These are phyloP conservation scores for Nicotiana attenuata DNA, from an alignment of 257 asterid species.

Conservation along the genomic window DNA sequence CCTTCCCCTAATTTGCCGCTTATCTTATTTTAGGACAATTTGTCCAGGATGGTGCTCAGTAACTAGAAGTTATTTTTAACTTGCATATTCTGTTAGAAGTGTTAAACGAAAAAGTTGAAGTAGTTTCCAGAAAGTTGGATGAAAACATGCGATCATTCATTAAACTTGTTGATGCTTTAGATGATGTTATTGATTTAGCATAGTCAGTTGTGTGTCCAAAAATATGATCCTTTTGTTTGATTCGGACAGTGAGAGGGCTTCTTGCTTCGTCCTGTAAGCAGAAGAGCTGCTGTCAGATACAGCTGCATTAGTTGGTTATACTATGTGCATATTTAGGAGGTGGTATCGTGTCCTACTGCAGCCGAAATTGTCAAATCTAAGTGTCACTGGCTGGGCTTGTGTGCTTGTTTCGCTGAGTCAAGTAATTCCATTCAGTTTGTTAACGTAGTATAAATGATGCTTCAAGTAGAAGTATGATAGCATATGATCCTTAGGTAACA, in stretches of 20 bases:
- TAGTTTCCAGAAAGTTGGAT: neutral
- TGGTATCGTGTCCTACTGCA: neutral
- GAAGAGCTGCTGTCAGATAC: neutral
- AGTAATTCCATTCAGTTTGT: neutral
- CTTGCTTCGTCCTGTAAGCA: neutral
- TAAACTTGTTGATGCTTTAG: neutral
- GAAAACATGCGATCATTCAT: neutral
- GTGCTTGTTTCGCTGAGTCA: neutral
- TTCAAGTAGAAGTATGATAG: neutral
- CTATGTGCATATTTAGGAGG: neutral
- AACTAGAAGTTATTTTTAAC: neutral
- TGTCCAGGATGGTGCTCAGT: neutral
- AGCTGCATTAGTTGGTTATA: neutral
- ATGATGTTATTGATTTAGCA: neutral
- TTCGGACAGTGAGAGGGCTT: neutral
- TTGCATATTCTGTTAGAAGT: neutral
- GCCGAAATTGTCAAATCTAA: neutral
- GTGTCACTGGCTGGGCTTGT: neutral
- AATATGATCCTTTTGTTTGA: neutral
- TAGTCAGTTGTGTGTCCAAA: neutral
- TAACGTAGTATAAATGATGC: neutral
- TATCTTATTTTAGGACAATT: neutral
- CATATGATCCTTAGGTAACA: neutral
- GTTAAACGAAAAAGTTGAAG: neutral
- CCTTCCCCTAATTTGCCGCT: neutral